Percentiles rank a stretch among this genome's conserved stretches.
These are phyloP conservation scores for Elaeis guineensis DNA, from an alignment of 176 grass and related monocot genomes.

Conservation along the genomic window DNA sequence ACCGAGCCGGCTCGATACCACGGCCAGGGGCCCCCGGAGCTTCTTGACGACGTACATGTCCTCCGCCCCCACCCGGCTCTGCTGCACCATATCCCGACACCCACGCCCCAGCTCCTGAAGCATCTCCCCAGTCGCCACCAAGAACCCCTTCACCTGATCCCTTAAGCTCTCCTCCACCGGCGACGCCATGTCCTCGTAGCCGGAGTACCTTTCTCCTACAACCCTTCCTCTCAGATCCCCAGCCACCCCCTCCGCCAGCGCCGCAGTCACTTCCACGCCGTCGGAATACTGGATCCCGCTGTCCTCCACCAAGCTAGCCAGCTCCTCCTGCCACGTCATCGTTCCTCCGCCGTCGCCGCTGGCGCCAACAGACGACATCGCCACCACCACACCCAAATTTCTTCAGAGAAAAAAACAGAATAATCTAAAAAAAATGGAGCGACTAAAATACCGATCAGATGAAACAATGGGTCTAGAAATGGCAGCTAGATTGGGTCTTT, in stretches of 20 bases:
- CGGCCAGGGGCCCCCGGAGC: conserved; percentile 32
- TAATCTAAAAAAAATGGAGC: too few species aligned
- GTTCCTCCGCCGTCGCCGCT: conserved; percentile 31
- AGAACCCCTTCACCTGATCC: conserved; percentile 74
- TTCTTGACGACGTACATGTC: conserved; percentile 55
- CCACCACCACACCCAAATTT: not conserved
- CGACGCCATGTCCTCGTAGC: conserved; percentile 14
- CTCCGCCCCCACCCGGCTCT: conserved; percentile 59
- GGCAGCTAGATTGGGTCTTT: too few species aligned
- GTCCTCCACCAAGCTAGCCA: conserved; percentile 41
- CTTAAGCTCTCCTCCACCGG: conserved; percentile 48
- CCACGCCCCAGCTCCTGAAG: conserved; percentile 63
- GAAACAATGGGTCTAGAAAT: too few species aligned
- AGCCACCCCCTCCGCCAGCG: conserved; percentile 2
- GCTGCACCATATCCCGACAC: conserved; percentile 66
- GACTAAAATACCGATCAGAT: too few species aligned
- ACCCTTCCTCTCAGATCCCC: not conserved
- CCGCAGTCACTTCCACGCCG: not conserved
- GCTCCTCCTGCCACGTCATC: conserved; percentile 91
- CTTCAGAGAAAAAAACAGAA: too few species aligned
- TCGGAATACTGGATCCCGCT: conserved; percentile 27
- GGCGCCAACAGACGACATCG: conserved; percentile 19
- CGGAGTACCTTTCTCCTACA: conserved; percentile 19
- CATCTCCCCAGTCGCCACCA: conserved; percentile 79
- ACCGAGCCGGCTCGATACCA: conserved; percentile 41